These are phyloP conservation scores for Ascosphaera apis DNA, from an alignment of 2,329 filamentous ascomycete genomes.

Conservation along the genomic window DNA sequence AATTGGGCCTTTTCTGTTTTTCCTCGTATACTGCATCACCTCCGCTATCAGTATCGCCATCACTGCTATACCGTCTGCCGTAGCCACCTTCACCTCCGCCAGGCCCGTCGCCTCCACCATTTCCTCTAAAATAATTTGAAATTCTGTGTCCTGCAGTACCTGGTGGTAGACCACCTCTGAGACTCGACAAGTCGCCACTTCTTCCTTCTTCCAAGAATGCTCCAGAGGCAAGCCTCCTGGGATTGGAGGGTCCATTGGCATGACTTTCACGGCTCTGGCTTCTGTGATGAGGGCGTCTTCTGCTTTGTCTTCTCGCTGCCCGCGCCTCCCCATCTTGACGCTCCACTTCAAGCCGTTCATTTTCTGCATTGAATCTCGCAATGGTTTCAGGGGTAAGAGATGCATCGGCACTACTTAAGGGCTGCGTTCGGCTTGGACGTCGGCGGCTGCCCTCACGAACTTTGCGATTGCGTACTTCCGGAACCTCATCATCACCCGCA, in stretches of 20 bases:
- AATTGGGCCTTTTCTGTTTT: neutral
- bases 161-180: conserved; percentile 13
- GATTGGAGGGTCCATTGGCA: conserved; percentile 12
- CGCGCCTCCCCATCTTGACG: conserved; percentile 4
- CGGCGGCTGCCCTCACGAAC: conserved; percentile 9
- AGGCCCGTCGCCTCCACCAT: conserved; percentile 27
- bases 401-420: conserved; percentile 2
- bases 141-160: neutral
- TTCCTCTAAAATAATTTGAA: conserved; percentile 18
- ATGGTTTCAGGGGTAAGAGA: conserved; percentile 3
- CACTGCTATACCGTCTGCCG: conserved; percentile 3
- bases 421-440: conserved; percentile 7
- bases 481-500: conserved; percentile 10
- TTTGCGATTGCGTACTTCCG: conserved; percentile 7
- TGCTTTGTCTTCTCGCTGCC: conserved; percentile 7
- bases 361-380: conserved; percentile 4
- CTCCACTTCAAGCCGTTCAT: conserved; percentile 3
- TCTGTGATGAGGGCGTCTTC: conserved; percentile 1
- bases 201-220: conserved; percentile 45
- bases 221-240: conserved; percentile 42
- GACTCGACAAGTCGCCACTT: conserved; percentile 27
- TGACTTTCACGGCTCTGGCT: neutral
- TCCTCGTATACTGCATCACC: conserved; percentile 16
- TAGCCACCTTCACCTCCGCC: conserved; percentile 11
- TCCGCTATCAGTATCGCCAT: conserved; percentile 17